Conservation (phyloP, 345 rosid species). For the Eucalyptus globulus region DNA sequence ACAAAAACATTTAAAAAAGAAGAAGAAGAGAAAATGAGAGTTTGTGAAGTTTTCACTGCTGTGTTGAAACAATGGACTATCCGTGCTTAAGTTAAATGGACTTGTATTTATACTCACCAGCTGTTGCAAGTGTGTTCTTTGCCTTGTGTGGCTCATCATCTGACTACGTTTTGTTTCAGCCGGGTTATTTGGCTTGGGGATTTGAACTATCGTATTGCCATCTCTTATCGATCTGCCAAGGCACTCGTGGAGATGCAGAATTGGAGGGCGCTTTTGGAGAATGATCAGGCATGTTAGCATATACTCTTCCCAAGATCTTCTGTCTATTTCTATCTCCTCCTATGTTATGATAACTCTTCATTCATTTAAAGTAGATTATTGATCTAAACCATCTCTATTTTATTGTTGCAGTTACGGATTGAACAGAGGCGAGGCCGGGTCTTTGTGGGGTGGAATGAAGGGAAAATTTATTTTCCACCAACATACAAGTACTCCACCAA, state of each 20-base stretch:
- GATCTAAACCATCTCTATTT: constrained; percentile 1
- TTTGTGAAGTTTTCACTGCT: not conserved
- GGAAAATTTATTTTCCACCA: constrained; percentile 95
- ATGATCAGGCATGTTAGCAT: constrained; percentile 67
- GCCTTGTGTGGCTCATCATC: not conserved
- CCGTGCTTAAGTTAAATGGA: not conserved
- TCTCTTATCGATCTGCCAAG: constrained; percentile 90
- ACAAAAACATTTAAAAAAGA: not conserved
- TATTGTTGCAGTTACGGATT: constrained; percentile 56
- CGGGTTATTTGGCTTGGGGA: constrained; percentile 99
- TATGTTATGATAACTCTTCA: not conserved
- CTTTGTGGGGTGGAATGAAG: constrained; percentile 91
- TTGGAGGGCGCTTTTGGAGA: constrained; percentile 94
- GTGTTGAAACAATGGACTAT: not conserved
- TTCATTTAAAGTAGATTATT: not conserved
- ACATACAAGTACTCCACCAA: constrained; percentile 95
- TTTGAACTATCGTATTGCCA: constrained; percentile 91
- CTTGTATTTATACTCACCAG: not conserved
- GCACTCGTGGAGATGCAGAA: constrained; percentile 98
- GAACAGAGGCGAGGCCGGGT: constrained; percentile 85
- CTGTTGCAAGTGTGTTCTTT: not conserved
- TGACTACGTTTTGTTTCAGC: constrained; percentile 21
- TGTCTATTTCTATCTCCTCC: not conserved
- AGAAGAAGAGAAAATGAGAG: not conserved
- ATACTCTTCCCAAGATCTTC: not conserved